Percentiles rank a stretch among this genome's conserved stretches.
phyloP scores from a whole-genome alignment of 495 filamentous ascomycete genomes.

The Talaromyces stipitatus region DNA sequence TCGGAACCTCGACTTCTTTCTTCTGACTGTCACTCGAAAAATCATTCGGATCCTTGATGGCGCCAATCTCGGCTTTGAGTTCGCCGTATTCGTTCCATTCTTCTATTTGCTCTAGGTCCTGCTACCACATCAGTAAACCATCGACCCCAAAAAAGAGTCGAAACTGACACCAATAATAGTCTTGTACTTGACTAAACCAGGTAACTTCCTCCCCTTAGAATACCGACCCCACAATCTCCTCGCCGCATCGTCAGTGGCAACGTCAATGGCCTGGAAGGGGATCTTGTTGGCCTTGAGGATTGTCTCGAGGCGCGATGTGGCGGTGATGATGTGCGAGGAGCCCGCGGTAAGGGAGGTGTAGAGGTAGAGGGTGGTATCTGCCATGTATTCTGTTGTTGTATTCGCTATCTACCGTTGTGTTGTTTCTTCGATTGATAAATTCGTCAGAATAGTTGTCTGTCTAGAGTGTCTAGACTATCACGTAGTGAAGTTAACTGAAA shows the following conservation, averaged over 20 bases:
- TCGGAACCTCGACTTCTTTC: slow-evolving; percentile 21
- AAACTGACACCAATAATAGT: slow-evolving; percentile 73
- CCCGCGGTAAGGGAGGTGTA: slow-evolving; percentile 94
- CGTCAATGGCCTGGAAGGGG: slow-evolving; percentile 84
- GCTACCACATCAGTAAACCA: neutral
- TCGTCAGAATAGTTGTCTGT: neutral
- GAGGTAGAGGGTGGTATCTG: slow-evolving; percentile 61
- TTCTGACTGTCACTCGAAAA: slow-evolving; percentile 46
- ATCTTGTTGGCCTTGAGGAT: slow-evolving; percentile 94
- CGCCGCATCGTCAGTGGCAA: slow-evolving; percentile 86
- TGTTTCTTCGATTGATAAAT: neutral
- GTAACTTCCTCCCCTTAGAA: slow-evolving; percentile 72
- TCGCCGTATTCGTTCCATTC: slow-evolving; percentile 99
- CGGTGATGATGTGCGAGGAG: slow-evolving; percentile 95
- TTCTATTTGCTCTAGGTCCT: slow-evolving; percentile 92
- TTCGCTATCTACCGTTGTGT: neutral
- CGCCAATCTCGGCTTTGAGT: slow-evolving; percentile 72
- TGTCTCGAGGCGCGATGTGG: slow-evolving; percentile 89
- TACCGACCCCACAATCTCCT: slow-evolving; percentile 85
- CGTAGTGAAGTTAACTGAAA: no score
- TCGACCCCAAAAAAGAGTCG: neutral
- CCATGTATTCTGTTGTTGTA: slow-evolving; percentile 1
- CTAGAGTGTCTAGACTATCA: no score
- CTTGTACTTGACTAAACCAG: slow-evolving; percentile 82
- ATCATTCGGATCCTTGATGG: slow-evolving; percentile 26